Percentiles rank a stretch among this genome's conserved stretches.
Evolutionary conservation across 2,329 filamentous ascomycete genomes (phyloP).

Genomic region (Zalaria sp.): DNA sequence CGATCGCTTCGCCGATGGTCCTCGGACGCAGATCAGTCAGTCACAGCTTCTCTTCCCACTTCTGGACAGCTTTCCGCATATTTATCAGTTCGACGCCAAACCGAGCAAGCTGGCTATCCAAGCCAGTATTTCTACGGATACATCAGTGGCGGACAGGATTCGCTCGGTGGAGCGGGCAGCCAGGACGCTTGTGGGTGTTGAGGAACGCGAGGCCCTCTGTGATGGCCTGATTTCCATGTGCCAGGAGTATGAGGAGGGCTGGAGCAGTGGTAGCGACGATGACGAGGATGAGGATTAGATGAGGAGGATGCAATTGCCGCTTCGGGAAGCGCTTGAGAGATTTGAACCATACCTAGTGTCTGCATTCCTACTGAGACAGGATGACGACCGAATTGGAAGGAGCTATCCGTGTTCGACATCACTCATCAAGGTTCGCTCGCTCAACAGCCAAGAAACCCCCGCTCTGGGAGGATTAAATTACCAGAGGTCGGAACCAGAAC

Average conservation of each 20-base stretch:
- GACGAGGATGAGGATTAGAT: constrained; percentile 28
- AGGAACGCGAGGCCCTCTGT: constrained; percentile 71
- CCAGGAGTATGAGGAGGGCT: constrained; percentile 80
- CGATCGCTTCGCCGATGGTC: constrained; percentile 16
- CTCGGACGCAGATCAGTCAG: constrained; percentile 18
- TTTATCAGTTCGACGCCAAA: constrained; percentile 42
- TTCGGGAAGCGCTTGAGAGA: not conserved
- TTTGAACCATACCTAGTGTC: not conserved
- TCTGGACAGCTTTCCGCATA: constrained; percentile 69
- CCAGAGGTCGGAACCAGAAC: no score
- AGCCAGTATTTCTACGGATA: constrained; percentile 55
- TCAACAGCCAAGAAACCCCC: not conserved
- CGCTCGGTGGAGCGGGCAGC: constrained; percentile 47
- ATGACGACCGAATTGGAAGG: not conserved
- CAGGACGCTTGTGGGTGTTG: constrained; percentile 42
- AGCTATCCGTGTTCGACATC: constrained; percentile 1
- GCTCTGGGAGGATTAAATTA: no score
- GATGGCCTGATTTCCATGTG: constrained; percentile 72
- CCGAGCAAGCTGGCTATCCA: constrained; percentile 29
- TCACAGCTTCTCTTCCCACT: constrained; percentile 53
- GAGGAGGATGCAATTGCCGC: not conserved
- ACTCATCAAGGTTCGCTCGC: not conserved
- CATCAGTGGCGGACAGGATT: constrained; percentile 55
- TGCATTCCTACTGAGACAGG: not conserved
- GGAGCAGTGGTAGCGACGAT: constrained; percentile 60